Conservation (phyloP, 176 grass and related monocot species). For the Alloteropsis semialata region DNA sequence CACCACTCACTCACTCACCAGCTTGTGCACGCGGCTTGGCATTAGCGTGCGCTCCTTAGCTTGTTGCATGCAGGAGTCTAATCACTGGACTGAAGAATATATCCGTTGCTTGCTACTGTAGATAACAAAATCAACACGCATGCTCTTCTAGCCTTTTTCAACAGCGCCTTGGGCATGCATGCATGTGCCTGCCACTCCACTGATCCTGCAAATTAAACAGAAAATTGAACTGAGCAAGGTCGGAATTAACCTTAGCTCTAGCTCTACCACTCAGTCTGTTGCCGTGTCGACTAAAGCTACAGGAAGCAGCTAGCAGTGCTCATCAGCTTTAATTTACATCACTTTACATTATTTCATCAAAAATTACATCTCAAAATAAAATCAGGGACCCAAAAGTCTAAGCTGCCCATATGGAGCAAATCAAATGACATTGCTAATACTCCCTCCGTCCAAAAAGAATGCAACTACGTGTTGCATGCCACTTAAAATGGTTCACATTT, state of each 20-base stretch:
- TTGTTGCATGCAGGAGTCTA: not conserved
- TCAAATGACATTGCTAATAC: too few relatives aligned
- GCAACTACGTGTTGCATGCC: too few relatives aligned
- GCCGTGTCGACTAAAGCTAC: not conserved
- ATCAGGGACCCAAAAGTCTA: too few relatives aligned
- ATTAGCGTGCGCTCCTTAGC: not conserved
- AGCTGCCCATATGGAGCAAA: too few relatives aligned
- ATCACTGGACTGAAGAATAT: not conserved
- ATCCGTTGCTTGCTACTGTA: not conserved
- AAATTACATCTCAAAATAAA: too few relatives aligned
- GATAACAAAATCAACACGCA: not conserved
- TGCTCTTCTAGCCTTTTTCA: not conserved
- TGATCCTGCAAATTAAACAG: not conserved
- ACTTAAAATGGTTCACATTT: too few relatives aligned
- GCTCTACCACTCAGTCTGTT: not conserved
- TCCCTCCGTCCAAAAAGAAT: too few relatives aligned
- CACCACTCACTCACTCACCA: not conserved
- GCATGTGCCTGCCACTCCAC: not conserved
- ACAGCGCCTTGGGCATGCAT: too few relatives aligned
- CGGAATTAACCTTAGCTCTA: not conserved
- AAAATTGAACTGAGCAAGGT: not conserved
- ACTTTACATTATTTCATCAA: too few relatives aligned
- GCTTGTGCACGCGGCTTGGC: not conserved
- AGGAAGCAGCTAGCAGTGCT: too few relatives aligned
- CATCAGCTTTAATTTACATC: too few relatives aligned